These are phyloP conservation scores for Melampsora larici-populina DNA, from an alignment of 1,284 basidiomycete genomes.

Conservation along the genomic window DNA sequence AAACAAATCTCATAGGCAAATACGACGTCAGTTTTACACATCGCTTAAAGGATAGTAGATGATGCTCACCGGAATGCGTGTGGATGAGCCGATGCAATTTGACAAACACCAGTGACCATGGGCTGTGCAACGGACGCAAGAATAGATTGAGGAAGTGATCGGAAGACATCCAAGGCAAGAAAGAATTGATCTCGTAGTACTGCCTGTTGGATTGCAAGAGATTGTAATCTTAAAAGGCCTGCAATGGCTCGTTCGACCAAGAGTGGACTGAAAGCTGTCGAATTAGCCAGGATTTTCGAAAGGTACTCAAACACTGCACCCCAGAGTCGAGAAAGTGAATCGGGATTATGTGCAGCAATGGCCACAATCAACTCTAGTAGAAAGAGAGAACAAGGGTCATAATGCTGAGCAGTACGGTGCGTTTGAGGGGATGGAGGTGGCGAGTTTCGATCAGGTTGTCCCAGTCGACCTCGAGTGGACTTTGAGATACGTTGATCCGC, in stretches of 20 bases:
- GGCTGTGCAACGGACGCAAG: slow-evolving; percentile 86
- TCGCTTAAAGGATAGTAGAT: background rate
- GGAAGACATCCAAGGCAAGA: slow-evolving; percentile 82
- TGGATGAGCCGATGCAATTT: slow-evolving; percentile 71
- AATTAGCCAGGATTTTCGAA: slow-evolving; percentile 70
- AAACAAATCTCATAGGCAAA: slow-evolving; percentile 41
- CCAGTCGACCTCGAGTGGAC: slow-evolving; percentile 67
- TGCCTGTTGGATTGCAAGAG: slow-evolving; percentile 73
- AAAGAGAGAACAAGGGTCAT: slow-evolving; percentile 91
- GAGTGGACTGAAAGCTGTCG: slow-evolving; percentile 78
- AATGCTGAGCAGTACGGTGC: slow-evolving; percentile 63
- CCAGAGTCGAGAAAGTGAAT: slow-evolving; percentile 58
- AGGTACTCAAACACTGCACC: slow-evolving; percentile 88
- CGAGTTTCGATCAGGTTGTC: background rate
- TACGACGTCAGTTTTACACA: background rate
- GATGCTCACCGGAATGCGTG: slow-evolving; percentile 65
- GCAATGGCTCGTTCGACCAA: slow-evolving; percentile 94
- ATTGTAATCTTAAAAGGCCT: slow-evolving; percentile 74
- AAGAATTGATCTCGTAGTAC: slow-evolving; percentile 84
- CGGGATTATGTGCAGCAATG: slow-evolving; percentile 64
- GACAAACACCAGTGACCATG: slow-evolving; percentile 74
- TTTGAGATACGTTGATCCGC: slow-evolving; percentile 17
- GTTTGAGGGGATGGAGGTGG: slow-evolving; percentile 39
- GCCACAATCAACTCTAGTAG: slow-evolving; percentile 90
- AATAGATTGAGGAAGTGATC: slow-evolving; percentile 70